These are phyloP conservation scores for Aureobasidium sp. DNA, from an alignment of 2,329 filamentous ascomycete genomes.

Conservation along the genomic window DNA sequence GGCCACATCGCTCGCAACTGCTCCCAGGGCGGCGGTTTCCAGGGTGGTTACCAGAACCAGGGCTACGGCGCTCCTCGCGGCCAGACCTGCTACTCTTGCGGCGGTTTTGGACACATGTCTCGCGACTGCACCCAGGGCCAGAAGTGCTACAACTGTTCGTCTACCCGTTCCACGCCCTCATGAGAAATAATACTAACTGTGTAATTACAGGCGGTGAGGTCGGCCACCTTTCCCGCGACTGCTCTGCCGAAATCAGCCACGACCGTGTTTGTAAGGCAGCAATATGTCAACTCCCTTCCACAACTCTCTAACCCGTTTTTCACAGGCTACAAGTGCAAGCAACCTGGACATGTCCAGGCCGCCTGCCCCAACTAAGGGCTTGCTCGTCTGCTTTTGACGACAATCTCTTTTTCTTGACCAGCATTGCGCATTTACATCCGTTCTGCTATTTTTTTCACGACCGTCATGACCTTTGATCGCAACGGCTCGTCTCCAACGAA, in stretches of 20 bases:
- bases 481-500: slow-evolving; percentile 9
- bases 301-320: too few species aligned
- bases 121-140: slow-evolving; percentile 98
- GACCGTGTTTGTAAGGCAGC: slow-evolving; percentile 70
- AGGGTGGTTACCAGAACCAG: slow-evolving; percentile 41
- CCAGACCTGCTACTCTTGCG: slow-evolving; percentile 97
- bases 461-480: slow-evolving; percentile 14
- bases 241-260: slow-evolving; percentile 79
- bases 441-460: slow-evolving; percentile 7
- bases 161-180: slow-evolving; percentile 4
- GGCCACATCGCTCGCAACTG: slow-evolving; percentile 95
- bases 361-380: slow-evolving; percentile 73
- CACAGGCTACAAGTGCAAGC: slow-evolving; percentile 74
- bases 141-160: slow-evolving; percentile 97
- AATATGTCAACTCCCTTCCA: too few species aligned
- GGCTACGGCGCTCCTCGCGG: slow-evolving; percentile 35
- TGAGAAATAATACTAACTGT: slow-evolving; percentile 21
- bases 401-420: slow-evolving; percentile 14
- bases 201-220: slow-evolving; percentile 60
- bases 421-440: slow-evolving; percentile 6
- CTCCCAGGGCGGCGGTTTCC: slow-evolving; percentile 51
- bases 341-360: slow-evolving; percentile 84
- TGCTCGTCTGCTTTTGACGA: slow-evolving; percentile 18
- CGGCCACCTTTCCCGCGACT: slow-evolving; percentile 92
- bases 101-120: slow-evolving; percentile 93